Evolutionary conservation across 768 basidiomycete genomes (phyloP), one percentile per base, ranked within the genome.

Genomic region (Coprinopsis sp.): DNA sequence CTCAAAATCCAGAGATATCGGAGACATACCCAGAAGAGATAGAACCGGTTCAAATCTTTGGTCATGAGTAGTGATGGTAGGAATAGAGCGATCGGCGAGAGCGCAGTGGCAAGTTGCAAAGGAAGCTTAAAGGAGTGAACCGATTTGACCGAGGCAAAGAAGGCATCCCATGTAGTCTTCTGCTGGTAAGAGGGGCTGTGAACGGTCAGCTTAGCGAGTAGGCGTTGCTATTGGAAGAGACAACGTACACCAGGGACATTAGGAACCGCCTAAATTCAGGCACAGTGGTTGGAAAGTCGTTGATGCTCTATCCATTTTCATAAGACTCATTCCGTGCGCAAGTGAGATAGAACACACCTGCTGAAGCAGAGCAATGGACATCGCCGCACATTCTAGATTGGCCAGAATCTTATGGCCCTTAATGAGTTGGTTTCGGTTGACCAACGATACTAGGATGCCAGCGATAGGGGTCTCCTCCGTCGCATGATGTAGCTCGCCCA

Each of bases 71-170:
- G 6, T 23, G 22, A 23, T 3, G 39, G 39, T 3, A 41, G 39
- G 14, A 41, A 41, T 23, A 41, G 22, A 21, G 24, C 25, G 4
- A 19, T 27, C 3, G 22, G 8, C 6, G 39, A 41, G 14, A 25
- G n/a, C 2, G 39, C 22, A 5, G 29, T 11, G 6, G 23, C 22
- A 13, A 41, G 19, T 6, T 41, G 39, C 3, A 41, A 27, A 6
- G 39, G 39, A 2, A 41, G 39, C 19, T 41, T 41, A 27, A 41
- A 41, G 12, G 39, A 41, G 14, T 41, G 39, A 5, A 41, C 39
- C 5, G 39, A 16, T 6, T 27, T 23, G 2, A 41, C 29, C 11
- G 39, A 24, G 21, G 3, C 8, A 14, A 41, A 41, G 22, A 41
- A 41, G 6, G 3, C 19, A 3, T 23, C 24, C 39, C 39, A 41